Evolutionary conservation across 306 rosid genomes (phyloP).

Genomic region (Prunus kanzakura): DNA sequence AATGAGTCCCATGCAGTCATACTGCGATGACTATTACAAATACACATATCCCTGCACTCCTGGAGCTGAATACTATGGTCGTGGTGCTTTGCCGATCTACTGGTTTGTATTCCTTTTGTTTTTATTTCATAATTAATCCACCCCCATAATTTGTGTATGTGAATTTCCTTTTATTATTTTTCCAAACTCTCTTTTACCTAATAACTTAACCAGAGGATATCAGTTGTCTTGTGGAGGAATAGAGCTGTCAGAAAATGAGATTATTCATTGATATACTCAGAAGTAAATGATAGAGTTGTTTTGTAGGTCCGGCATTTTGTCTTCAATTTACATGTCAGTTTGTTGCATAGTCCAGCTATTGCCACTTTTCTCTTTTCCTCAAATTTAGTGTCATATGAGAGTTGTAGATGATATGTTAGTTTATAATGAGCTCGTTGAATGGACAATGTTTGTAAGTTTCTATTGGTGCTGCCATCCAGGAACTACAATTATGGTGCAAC

Average conservation of each 20-base stretch:
- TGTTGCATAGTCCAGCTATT: not conserved
- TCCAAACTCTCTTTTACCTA: not conserved
- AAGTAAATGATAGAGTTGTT: not conserved
- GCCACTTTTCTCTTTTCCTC: too few relatives aligned
- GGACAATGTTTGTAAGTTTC: not conserved
- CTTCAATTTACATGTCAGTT: too few relatives aligned
- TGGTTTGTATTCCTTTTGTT: conserved; percentile 47
- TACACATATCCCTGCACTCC: conserved; percentile 84
- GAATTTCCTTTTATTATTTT: not conserved
- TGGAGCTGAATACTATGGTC: conserved; percentile 86
- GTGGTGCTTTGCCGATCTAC: conserved; percentile 95
- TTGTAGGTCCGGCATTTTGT: not conserved
- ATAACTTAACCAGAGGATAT: not conserved
- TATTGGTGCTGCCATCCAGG: conserved; percentile 44
- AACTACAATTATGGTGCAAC: conserved; percentile 82
- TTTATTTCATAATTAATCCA: not conserved
- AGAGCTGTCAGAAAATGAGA: not conserved
- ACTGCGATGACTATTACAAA: conserved; percentile 84
- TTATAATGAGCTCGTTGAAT: not conserved
- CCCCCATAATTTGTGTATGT: not conserved
- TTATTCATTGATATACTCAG: not conserved
- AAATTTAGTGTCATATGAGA: not conserved
- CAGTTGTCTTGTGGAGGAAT: not conserved
- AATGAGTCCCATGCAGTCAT: conserved; percentile 90
- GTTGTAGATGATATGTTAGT: not conserved